Percentiles rank a stretch among this genome's conserved stretches.
These are phyloP conservation scores for Ceratocystis albifundus DNA, from an alignment of 2,329 filamentous ascomycete species.

Conservation along the genomic window DNA sequence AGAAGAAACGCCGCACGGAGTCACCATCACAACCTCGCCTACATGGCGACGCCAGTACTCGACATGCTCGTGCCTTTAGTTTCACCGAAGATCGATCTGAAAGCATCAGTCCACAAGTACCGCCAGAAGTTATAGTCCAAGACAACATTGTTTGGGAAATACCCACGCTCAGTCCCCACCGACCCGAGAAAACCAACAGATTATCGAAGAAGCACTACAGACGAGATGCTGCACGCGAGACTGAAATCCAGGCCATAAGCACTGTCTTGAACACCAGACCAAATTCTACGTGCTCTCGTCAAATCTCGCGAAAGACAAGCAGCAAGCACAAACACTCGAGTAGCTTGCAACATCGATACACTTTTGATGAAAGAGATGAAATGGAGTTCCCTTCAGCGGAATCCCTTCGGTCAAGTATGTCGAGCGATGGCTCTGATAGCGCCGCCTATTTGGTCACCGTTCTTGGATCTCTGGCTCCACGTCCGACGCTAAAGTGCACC, in stretches of 20 bases:
- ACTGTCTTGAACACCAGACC: conserved; percentile 43
- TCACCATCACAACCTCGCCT: conserved; percentile 35
- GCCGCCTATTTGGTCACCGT: conserved; percentile 69
- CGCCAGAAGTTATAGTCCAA: conserved; percentile 21
- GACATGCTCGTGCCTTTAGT: conserved; percentile 41
- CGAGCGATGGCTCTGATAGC: conserved; percentile 56
- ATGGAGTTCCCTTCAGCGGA: conserved; percentile 56
- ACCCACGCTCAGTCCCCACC: conserved; percentile 20
- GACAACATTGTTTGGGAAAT: conserved; percentile 19
- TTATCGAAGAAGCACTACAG: conserved; percentile 11
- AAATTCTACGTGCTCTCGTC: conserved; percentile 50
- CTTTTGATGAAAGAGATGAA: conserved; percentile 37
- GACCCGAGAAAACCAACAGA: conserved; percentile 17
- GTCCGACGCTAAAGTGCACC: conserved; percentile 69
- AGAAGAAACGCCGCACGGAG: conserved; percentile 38
- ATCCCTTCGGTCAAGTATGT: conserved; percentile 66
- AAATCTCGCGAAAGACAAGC: conserved; percentile 40
- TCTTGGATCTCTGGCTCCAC: conserved; percentile 69
- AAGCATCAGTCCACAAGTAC: conserved; percentile 35
- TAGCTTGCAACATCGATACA: conserved; percentile 34
- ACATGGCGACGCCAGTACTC: not conserved
- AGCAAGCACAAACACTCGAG: conserved; percentile 52
- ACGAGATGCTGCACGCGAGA: conserved; percentile 61
- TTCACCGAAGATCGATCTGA: conserved; percentile 52
- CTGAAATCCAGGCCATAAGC: conserved; percentile 79